These are phyloP conservation scores for Fagopyrum esculentum DNA, from an alignment of 148 eudicot species.

Conservation along the genomic window DNA sequence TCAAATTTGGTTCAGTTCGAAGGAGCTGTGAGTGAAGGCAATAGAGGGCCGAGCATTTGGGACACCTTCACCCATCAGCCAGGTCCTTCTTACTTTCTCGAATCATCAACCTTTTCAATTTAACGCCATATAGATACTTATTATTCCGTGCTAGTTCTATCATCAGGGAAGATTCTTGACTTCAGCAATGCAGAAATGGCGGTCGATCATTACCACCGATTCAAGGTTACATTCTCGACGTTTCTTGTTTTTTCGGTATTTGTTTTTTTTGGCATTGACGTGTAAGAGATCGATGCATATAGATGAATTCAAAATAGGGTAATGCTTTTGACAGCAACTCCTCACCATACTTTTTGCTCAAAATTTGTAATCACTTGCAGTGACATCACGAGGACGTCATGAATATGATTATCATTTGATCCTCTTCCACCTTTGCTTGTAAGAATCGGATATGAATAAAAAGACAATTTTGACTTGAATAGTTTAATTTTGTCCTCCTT, in stretches of 20 bases:
- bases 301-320: not conserved
- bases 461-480: slow-evolving; percentile 1
- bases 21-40: slow-evolving; percentile 95
- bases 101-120: not conserved
- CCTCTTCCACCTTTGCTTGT: not conserved
- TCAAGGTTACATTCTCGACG: slow-evolving; percentile 37
- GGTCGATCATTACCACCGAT: slow-evolving; percentile 94
- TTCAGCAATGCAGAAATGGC: slow-evolving; percentile 82
- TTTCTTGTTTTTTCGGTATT: not conserved
- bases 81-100: slow-evolving; percentile 21
- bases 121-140: not conserved
- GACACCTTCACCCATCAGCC: slow-evolving; percentile 62
- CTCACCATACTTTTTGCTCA: not conserved
- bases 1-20: slow-evolving; percentile 48
- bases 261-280: not conserved
- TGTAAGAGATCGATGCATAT: not conserved
- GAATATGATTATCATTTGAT: slow-evolving; percentile 5
- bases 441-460: not conserved
- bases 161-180: slow-evolving; percentile 62
- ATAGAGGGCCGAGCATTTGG: slow-evolving; percentile 86
- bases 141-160: not conserved
- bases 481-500: not conserved
- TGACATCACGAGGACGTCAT: not conserved
- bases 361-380: not conserved
- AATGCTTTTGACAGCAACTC: not conserved